Conservation (phyloP, 805 yeast genomes). For the Barnettozyma salicaria region DNA sequence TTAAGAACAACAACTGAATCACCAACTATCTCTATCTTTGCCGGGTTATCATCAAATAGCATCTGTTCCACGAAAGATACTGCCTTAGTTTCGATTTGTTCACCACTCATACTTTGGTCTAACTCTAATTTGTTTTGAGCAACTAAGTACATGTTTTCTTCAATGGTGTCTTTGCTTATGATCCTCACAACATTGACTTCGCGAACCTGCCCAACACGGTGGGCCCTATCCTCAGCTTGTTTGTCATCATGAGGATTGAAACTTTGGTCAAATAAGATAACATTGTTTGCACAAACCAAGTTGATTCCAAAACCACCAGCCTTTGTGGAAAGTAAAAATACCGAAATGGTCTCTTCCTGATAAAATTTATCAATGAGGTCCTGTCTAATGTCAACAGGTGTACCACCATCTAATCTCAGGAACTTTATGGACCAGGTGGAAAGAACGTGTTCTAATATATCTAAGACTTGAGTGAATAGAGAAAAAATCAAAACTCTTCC, state of each 20-base stretch:
- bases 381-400: slow-evolving; percentile 90
- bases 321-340: slow-evolving; percentile 84
- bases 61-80: slow-evolving; percentile 33
- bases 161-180: slow-evolving; percentile 70
- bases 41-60: slow-evolving; percentile 39
- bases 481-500: slow-evolving; percentile 80
- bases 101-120: slow-evolving; percentile 41
- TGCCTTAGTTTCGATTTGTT: slow-evolving; percentile 24
- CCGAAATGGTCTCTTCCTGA: slow-evolving; percentile 74
- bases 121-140: slow-evolving; percentile 89
- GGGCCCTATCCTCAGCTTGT: slow-evolving; percentile 98
- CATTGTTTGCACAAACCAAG: slow-evolving; percentile 90
- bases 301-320: slow-evolving; percentile 99
- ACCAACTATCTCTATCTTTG: slow-evolving; percentile 3
- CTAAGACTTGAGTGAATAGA: slow-evolving; percentile 86
- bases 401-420: slow-evolving; percentile 86
- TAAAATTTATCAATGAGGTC: slow-evolving; percentile 84
- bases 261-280: slow-evolving; percentile 85
- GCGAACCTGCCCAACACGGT: slow-evolving; percentile 89
- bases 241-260: slow-evolving; percentile 98
- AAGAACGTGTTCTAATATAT: slow-evolving; percentile 74
- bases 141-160: slow-evolving; percentile 78
- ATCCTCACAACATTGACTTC: slow-evolving; percentile 77
- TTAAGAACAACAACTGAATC: slow-evolving; percentile 1
- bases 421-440: slow-evolving; percentile 61